Base-by-base conservation (phyloP, 2,329 filamentous ascomycete species). In the Phialemoniopsis sp. region DNA sequence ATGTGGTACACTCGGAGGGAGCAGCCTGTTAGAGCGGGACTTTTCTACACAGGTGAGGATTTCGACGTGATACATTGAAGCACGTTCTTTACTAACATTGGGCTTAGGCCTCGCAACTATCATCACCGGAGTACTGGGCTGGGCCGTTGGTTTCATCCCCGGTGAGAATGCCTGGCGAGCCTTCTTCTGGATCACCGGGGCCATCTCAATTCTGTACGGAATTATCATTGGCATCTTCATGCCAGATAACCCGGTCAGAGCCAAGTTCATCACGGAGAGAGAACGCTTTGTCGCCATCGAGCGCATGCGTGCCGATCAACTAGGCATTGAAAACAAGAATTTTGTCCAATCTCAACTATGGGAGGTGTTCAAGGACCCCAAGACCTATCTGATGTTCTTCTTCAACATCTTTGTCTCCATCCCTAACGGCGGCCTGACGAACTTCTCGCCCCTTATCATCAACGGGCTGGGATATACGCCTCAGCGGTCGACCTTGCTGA, bases 161-260 rank as follows among this genome's bases (percentile, higher is more conserved):
- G 34, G 17, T 7, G 18, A 26, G 15, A 19, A 36, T 26, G 34
- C 34, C 5, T 36, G 34, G 34, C 16, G 34, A 18, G 15, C 18
- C 15, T 26, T 36, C 40, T 54, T 53, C 33, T 51, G 45, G 45
- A 51, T 55, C 26, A 52, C 47, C 35, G 55, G 55, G 1, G 45
- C 42, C 1, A 50, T 58, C 12, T 56, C 54, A 1, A 44, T 52
- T 19, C 38, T 63, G 1, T 81, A 78, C 67, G 78, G 77, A 0
- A 64, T 77, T 4, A 53, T 77, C 4, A 71, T 80, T 47, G 64
- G 73, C 15, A 56, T 75, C 4, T 59, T 76, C 14, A 64, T 80
- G 3, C 75, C 75, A 0, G 74, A 78, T 40, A 66, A 65, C 1
- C 74, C 73, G 0, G 66, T 76, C 31, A 66, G 64, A 4, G 71